Evolutionary conservation across 306 rosid genomes (phyloP).

Genomic region (Comarum palustre): DNA sequence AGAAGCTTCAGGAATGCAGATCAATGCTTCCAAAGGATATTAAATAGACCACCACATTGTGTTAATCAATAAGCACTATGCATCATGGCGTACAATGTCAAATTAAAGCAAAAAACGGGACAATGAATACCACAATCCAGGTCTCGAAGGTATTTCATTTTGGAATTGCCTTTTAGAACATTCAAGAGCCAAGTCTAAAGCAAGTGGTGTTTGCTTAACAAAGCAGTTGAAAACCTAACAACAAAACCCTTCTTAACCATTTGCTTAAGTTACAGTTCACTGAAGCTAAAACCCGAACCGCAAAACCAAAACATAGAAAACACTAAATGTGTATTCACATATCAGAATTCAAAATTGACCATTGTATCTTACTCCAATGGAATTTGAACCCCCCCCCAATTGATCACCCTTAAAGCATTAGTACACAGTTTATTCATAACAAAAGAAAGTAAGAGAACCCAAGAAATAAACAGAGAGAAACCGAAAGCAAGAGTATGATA

Average conservation of each 20-base stretch:
- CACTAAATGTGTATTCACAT: background rate
- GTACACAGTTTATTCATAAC: background rate
- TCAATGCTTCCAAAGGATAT: background rate
- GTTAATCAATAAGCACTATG: background rate
- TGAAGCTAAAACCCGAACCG: background rate
- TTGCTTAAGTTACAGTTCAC: background rate
- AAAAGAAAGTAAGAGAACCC: background rate
- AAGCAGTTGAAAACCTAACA: background rate
- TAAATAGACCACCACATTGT: background rate
- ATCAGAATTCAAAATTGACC: background rate
- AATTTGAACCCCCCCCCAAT: background rate
- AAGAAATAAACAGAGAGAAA: background rate
- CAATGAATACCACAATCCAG: background rate
- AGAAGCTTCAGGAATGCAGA: too few species aligned
- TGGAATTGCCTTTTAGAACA: background rate
- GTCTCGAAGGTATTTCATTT: background rate
- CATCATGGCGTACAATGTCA: background rate
- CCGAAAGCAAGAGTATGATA: background rate
- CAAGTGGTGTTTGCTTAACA: background rate
- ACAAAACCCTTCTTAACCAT: background rate
- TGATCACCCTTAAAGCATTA: background rate
- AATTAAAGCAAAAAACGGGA: background rate
- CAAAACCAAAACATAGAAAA: background rate
- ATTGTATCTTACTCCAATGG: background rate
- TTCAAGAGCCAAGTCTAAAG: background rate